Base-by-base conservation (phyloP, 306 rosid genomes). In the Prunus fruticosa region DNA sequence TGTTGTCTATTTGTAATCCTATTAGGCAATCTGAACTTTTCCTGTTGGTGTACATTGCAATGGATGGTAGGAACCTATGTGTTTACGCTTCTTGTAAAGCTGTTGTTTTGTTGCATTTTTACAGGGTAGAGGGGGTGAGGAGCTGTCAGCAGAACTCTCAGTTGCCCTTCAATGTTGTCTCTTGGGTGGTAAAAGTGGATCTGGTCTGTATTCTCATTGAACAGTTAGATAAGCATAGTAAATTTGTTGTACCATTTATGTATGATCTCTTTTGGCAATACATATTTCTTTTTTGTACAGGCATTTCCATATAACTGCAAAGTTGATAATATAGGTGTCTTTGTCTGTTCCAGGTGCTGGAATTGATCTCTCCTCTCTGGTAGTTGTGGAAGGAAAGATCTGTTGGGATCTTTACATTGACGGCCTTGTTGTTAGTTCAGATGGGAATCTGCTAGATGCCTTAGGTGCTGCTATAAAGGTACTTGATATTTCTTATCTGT, bases 371-470 rank as follows among this genome's bases (percentile, higher is more conserved):
- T 86, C 93, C 32, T 88, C 97, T 11, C 86, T 94, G 53, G 65
- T 82, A 46, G 87, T 91, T 20, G 87, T 86, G 56, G 94, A 88
- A 58, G 94, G 98, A 62, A 94, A 94, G 86, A 77, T 90, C 53
- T 94, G 98, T 86, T 91, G 98, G 98, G 93, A 90, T 80, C 94
- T 94, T 73, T 94, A 94, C 78, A 82, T 91, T 56, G 98, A 91
- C 25, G 93, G 97, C 73, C 94, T 94, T 73, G 94, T 94, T 64
- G 82, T 93, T 58, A 79, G 96, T 58, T 90, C 96, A 52, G 97
- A 94, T 58, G 98, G 98, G 58, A 91, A 94, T 87, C 83, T 90
- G 75, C 86, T 94, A 78, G 98, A 94, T 74, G 90, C 96, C 66
- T 79, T 91, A 8, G 91, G 94, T 11, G 96, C 98, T 80, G 96